Base-by-base conservation (phyloP, 2,329 filamentous ascomycete genomes). In the Fusarium setosum region DNA sequence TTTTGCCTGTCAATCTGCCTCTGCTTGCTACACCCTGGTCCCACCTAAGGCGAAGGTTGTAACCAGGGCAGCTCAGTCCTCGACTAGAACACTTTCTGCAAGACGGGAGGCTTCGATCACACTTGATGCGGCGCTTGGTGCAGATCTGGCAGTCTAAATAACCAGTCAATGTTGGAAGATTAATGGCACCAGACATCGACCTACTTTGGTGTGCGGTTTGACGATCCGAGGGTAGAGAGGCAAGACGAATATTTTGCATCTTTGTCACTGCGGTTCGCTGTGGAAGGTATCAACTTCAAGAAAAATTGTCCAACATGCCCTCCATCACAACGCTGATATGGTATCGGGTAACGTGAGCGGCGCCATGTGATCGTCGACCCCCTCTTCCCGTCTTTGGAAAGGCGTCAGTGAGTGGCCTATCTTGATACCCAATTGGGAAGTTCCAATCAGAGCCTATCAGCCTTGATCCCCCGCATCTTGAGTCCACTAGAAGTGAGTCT, bases 1-100 rank as follows among this genome's bases (percentile, higher is more conserved):
- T 40, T 24, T 40, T 40, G 1, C 52, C 44, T 4, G 6, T 24
- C 6, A 51, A 18, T 10, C 2, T 32, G 3, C 52, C 52, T 31
- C 52, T 37, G 6, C 52, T 56, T 8, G 52, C 52, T 3, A 56
- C 52, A 18, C 52, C 52, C 18, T 56, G 52, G 18, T 31, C n/a
- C 52, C 52, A 56, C 51, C 52, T 56, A 9, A 56, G 21, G 6
- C 11, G 34, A 23, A 51, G 7, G 1, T 26, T 18, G 13, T 51
- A 56, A 11, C 52, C 52, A 13, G 52, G 52, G 24, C 52, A 56
- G 6, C 21, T 15, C 1, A 56, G 44, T 9, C 52, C 34, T n/a
- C 52, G 44, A 2, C 20, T 56, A 15, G 18, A 50, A 20, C 52
- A 56, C 0, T 56, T 56, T 6, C n/a, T 1, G 10, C 52, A 56